Conservation (phyloP, 2,329 filamentous ascomycete species). For the Fusarium sp. region DNA sequence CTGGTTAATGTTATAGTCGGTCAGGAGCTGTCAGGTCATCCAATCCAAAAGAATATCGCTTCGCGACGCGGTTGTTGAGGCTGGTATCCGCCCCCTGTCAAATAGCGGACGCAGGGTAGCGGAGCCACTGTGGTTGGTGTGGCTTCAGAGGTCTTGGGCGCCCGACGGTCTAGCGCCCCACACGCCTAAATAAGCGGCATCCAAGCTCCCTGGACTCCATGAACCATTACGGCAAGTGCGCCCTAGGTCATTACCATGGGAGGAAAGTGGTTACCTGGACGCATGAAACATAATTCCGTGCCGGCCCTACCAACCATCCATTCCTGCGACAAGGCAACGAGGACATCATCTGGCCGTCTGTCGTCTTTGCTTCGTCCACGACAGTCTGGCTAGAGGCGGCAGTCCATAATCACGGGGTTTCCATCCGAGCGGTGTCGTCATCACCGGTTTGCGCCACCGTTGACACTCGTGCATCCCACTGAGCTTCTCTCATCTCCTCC, state of each 20-base stretch:
- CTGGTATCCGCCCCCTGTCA: constrained; percentile 29
- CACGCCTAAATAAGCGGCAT: constrained; percentile 23
- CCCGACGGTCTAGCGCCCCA: constrained; percentile 19
- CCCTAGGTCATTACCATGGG: constrained; percentile 6
- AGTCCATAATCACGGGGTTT: constrained; percentile 6
- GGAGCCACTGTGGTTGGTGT: constrained; percentile 29
- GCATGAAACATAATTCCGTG: constrained; percentile 46
- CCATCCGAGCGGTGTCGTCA: constrained; percentile 24
- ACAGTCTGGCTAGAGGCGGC: constrained; percentile 14
- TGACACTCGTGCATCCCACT: constrained; percentile 13
- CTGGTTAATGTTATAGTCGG: constrained; percentile 33
- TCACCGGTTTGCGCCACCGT: constrained; percentile 13
- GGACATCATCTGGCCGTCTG: constrained; percentile 36
- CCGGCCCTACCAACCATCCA: constrained; percentile 23
- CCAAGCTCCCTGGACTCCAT: constrained; percentile 1
- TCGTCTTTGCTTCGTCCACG: constrained; percentile 17
- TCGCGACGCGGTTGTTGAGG: constrained; percentile 37
- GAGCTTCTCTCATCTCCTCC: constrained; percentile 9
- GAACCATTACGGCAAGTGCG: constrained; percentile 2
- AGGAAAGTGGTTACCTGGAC: constrained; percentile 11
- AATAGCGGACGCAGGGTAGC: constrained; percentile 29
- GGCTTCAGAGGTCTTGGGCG: constrained; percentile 10
- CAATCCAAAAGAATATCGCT: constrained; percentile 19
- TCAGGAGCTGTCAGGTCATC: constrained; percentile 45
- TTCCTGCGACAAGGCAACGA: constrained; percentile 30